Conservation (phyloP, 2,329 filamentous ascomycete genomes). For the Pseudocercospora ulei region DNA sequence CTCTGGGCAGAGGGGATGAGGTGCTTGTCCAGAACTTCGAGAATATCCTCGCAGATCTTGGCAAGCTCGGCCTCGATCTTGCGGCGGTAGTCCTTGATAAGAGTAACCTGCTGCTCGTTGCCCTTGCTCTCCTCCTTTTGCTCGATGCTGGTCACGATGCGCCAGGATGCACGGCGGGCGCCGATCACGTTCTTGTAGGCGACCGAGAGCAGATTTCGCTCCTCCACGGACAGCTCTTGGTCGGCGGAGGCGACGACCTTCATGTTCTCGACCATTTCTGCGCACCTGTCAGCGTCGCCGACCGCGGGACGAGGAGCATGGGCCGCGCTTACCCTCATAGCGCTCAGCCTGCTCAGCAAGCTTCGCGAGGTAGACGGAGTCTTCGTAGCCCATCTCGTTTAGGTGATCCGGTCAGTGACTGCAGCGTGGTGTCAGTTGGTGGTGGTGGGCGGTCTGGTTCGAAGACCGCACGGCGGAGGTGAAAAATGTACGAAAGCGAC, state of each 20-base stretch:
- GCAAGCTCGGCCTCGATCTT: slow-evolving; percentile 96
- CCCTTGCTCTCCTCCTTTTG: slow-evolving; percentile 99
- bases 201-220: slow-evolving; percentile 93
- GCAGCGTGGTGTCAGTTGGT: slow-evolving; percentile 9
- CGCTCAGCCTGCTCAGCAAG: slow-evolving; percentile 99
- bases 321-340: slow-evolving; percentile 68
- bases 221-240: slow-evolving; percentile 63
- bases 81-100: slow-evolving; percentile 97
- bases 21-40: slow-evolving; percentile 87
- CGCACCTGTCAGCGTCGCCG: slow-evolving; percentile 31
- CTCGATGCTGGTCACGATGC: slow-evolving; percentile 96
- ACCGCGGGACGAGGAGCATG: slow-evolving; percentile 23
- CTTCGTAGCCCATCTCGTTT: slow-evolving; percentile 85
- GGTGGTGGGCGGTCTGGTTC: slow-evolving; percentile 2
- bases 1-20: slow-evolving; percentile 88
- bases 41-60: slow-evolving; percentile 96
- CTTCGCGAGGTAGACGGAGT: slow-evolving; percentile 99
- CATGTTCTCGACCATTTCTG: slow-evolving; percentile 99
- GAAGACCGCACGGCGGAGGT: slow-evolving; percentile 1
- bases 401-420: slow-evolving; percentile 12
- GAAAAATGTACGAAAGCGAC: slow-evolving; percentile 7
- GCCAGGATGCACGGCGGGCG: slow-evolving; percentile 92
- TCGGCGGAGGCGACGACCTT: slow-evolving; percentile 86
- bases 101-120: slow-evolving; percentile 76
- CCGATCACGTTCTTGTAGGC: slow-evolving; percentile 99